phyloP scores from a whole-genome alignment of 2,329 filamentous ascomycete species.

The Hymenoscyphus repandus region DNA sequence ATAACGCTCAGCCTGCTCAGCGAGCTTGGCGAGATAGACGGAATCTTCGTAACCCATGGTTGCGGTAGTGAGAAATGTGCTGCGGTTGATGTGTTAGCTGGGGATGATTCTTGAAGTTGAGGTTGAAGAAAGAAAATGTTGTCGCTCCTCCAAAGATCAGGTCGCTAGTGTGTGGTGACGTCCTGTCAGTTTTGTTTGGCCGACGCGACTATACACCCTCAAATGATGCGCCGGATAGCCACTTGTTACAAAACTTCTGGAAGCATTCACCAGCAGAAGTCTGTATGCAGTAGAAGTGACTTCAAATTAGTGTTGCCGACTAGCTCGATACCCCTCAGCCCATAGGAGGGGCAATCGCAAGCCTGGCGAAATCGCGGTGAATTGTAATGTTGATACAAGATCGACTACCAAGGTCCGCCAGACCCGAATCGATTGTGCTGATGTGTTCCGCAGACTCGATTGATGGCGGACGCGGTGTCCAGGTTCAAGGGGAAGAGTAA shows the following conservation, averaged over 20 bases:
- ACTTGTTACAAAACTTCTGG: background rate
- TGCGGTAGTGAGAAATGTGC: slow-evolving; percentile 35
- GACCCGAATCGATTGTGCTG: background rate
- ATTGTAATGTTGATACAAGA: background rate
- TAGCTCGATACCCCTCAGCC: slow-evolving; percentile 25
- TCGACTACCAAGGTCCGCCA: background rate
- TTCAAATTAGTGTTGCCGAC: slow-evolving; percentile 6
- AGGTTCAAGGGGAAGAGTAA: slow-evolving; percentile 9
- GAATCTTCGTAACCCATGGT: slow-evolving; percentile 99
- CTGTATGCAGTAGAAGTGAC: background rate
- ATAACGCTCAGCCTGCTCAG: slow-evolving; percentile 99
- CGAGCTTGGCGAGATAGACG: slow-evolving; percentile 99
- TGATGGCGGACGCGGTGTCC: slow-evolving; percentile 5
- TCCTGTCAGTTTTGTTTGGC: background rate
- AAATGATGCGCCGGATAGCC: slow-evolving; percentile 6
- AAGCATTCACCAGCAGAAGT: slow-evolving; percentile 1
- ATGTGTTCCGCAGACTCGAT: background rate
- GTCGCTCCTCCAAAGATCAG: background rate
- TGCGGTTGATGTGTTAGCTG: slow-evolving; percentile 5
- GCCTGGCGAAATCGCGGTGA: slow-evolving; percentile 1
- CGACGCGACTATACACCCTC: background rate
- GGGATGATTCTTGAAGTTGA: background rate
- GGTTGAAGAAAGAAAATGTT: background rate
- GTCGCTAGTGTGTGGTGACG: background rate
- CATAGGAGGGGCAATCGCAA: slow-evolving; percentile 23